phyloP scores from a whole-genome alignment of 352 stramenopile species.

The Phytophthora tubulina region DNA sequence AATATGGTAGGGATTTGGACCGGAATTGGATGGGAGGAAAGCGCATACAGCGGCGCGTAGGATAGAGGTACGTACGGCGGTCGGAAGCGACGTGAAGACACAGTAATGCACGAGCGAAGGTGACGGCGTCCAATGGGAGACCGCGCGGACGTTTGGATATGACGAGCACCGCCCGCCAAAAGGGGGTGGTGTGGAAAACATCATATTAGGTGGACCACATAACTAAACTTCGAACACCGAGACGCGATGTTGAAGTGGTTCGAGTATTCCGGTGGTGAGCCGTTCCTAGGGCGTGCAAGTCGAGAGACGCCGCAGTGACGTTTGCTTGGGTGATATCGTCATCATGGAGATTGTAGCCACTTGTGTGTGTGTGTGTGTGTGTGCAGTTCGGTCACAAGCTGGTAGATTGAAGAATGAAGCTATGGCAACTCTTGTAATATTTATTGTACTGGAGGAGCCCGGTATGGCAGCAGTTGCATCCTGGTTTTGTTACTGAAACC shows the following conservation, averaged over 20 bases:
- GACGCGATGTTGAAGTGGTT: slow-evolving; percentile 20
- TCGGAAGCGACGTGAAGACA: neutral
- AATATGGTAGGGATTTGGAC: neutral
- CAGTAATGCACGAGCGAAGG: neutral
- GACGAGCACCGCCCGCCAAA: slow-evolving; percentile 6
- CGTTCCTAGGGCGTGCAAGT: too few relatives aligned
- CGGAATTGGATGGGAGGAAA: neutral
- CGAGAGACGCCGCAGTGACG: too few relatives aligned
- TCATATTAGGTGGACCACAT: slow-evolving; percentile 17
- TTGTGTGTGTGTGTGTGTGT: too few relatives aligned
- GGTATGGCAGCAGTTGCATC: too few relatives aligned
- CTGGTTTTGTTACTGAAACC: too few relatives aligned
- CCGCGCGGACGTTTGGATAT: slow-evolving; percentile 32
- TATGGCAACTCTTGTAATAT: too few relatives aligned
- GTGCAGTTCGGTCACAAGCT: too few relatives aligned
- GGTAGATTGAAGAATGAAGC: too few relatives aligned
- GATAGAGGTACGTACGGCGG: slow-evolving; percentile 19
- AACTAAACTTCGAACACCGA: slow-evolving; percentile 2
- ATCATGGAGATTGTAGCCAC: too few relatives aligned
- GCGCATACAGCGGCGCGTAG: neutral
- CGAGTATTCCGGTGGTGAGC: too few relatives aligned
- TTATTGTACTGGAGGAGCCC: too few relatives aligned
- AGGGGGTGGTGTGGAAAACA: slow-evolving; percentile 27
- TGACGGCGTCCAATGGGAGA: neutral
- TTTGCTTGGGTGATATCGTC: too few relatives aligned